Base-by-base conservation (phyloP, 768 basidiomycete genomes). In the Pluteus cervinus region DNA sequence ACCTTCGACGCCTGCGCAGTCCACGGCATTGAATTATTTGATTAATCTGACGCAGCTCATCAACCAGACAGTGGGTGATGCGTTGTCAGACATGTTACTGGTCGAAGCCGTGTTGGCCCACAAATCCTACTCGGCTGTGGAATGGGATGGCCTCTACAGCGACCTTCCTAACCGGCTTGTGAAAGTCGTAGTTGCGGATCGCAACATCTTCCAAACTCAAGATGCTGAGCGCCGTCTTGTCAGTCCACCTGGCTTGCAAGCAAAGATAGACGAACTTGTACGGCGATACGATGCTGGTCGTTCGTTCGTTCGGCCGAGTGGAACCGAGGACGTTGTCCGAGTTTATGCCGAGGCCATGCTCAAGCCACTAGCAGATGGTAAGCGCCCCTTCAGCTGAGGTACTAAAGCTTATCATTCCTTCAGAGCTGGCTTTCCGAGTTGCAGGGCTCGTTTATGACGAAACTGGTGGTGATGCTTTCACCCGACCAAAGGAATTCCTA, bases 41-140 rank as follows among this genome's bases (percentile, higher is more conserved):
- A 66, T 73, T 33, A 82, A 84, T 47, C 68, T 97, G 40, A 81
- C 80, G 10, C 69, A 85, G 23, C 66, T 98, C 30, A 93, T 98
- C 62, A 99, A 99, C 52, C 94, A 98, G 61, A 93, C 96, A 7
- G 94, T 99, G 29, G 96, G 96, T 2, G 96, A 99, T 62, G 94
- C 92, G 5, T 68, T 97, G 15, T 93, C 89, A 10, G 96, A 99
- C 56, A 80, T 94, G 77, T 78, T 99, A 24, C 78, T 98, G 20
- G 94, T 98, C 21, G 93, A 97, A 53, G 79, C 79, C 20, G 87
- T 98, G 28, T 79, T 99, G 15, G 74, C 89, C 3, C 90, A 94
- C 59, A 85, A 83, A 52, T 77, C 82, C 5, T 97, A 91, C 68
- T 76, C 78, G 28, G 81, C 76, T 6, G 58, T 73, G 14, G 82